Evolutionary conservation across 345 rosid genomes (phyloP), one percentile per base, ranked within the genome.

Genomic region (Pistacia integerrima): DNA sequence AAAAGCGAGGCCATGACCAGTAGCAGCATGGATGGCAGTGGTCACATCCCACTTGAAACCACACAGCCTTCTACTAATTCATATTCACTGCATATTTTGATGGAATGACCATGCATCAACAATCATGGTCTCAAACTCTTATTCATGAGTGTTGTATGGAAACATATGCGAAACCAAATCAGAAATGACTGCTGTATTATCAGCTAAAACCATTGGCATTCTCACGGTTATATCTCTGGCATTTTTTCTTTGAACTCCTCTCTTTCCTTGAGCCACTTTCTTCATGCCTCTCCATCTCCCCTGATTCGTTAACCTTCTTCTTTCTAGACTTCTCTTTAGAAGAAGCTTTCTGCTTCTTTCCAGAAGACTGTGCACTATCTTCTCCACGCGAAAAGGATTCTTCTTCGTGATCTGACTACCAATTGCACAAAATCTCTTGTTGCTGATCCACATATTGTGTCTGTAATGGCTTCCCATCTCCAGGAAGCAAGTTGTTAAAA

Each of bases 401-500:
- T 64, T 94, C 97, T 41, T 89, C 94, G 20, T 85, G 81, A 41
- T 86, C 91, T 8, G 86, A 85, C 73, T 79, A 87, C 97, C 98
- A 94, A 54, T 92, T 94, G 81, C 91, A 81, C 75, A 89, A 75
- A 41, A 90, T 86, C 44, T 91, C 94, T 3, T 80, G 33, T 30
- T 30, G 85, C 36, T 74, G 84, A 74, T 81, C 77, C 59, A 74
- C 83, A 12, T 60, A 33, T 57, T 58, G 66, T 8, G 77, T 74
- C 49, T 52, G 87, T 54, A 91, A 59, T n/a, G 91, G 94, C 79
- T 91, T 93, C 82, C 97, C 97, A 0, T 97, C 94, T 75, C 98
- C 97, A 2, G 92, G 92, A 61, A 95, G 87, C 87, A 95, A 82
- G 84, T 84, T 87, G 74, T 71, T 81, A 79, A 95, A 92, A 62